Evolutionary conservation across 2,329 filamentous ascomycete genomes (phyloP).

Genomic region (Aspergillus ochraceoroseus): DNA sequence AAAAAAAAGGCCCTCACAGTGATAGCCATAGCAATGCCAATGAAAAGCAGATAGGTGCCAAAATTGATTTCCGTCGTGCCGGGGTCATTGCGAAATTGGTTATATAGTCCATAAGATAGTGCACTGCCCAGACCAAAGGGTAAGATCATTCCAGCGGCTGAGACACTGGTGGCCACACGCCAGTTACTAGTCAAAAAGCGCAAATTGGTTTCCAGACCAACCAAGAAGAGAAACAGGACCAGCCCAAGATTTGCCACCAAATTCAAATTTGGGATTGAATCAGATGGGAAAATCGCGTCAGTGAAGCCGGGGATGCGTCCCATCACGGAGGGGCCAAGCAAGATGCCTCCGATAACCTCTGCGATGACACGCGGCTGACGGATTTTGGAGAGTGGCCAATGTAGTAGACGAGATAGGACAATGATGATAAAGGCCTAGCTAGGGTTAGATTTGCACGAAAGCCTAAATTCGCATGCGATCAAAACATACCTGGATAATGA

Average conservation of each 20-base stretch:
- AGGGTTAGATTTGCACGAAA: neutral
- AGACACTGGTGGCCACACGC: constrained; percentile 72
- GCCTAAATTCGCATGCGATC: neutral
- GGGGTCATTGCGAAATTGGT: constrained; percentile 61
- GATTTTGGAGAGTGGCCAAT: constrained; percentile 70
- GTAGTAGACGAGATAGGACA: constrained; percentile 66
- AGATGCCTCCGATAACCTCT: constrained; percentile 77
- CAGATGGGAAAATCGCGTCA: constrained; percentile 67
- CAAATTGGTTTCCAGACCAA: constrained; percentile 81
- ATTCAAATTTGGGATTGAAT: constrained; percentile 68
- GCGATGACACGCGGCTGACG: constrained; percentile 78
- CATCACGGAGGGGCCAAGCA: constrained; percentile 83
- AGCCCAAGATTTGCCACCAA: constrained; percentile 79
- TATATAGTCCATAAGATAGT: constrained; percentile 74
- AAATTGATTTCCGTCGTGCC: constrained; percentile 57
- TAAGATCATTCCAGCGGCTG: constrained; percentile 70
- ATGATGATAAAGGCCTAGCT: constrained; percentile 65
- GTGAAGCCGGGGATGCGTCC: constrained; percentile 77
- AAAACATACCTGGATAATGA: constrained; percentile 64
- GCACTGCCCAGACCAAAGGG: constrained; percentile 78
- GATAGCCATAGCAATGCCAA: constrained; percentile 89
- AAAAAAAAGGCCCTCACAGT: constrained; percentile 55
- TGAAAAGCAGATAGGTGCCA: constrained; percentile 66
- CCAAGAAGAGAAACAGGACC: constrained; percentile 79
- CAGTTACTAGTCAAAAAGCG: constrained; percentile 73